Evolutionary conservation across 495 filamentous ascomycete species (phyloP).

Genomic region (Clavariopsis aquatica): DNA sequence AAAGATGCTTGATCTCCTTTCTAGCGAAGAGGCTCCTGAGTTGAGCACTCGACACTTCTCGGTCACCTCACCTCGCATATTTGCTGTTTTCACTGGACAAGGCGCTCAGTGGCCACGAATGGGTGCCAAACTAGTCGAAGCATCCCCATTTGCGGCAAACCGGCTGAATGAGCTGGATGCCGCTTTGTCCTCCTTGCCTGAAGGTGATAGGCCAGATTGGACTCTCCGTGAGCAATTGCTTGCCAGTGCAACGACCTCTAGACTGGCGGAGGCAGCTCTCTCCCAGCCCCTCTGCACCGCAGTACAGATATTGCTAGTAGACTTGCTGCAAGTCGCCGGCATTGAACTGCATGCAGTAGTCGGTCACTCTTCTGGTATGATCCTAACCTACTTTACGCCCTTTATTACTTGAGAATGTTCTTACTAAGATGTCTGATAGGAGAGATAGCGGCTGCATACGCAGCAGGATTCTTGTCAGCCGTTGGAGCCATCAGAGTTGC

Average conservation of each 20-base stretch:
- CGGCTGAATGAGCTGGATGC: not conserved
- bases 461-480: slow-evolving; percentile 8
- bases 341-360: slow-evolving; percentile 9
- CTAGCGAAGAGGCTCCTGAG: not conserved
- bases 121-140: not conserved
- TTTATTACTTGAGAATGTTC: too few species aligned
- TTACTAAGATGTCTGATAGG: too few species aligned
- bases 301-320: slow-evolving; percentile 22
- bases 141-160: not conserved
- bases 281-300: slow-evolving; percentile 29
- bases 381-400: too few species aligned
- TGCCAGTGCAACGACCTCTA: not conserved
- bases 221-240: not conserved
- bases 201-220: slow-evolving; percentile 1
- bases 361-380: slow-evolving; percentile 21
- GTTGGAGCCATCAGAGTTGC: slow-evolving; percentile 6
- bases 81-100: slow-evolving; percentile 34
- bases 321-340: not conserved
- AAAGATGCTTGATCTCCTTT: too few species aligned
- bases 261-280: slow-evolving; percentile 6
- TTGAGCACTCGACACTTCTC: not conserved
- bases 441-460: slow-evolving; percentile 29
- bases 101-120: slow-evolving; percentile 31
- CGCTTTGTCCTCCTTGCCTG: slow-evolving; percentile 3
- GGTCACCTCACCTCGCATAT: not conserved